Base-by-base conservation (phyloP, 108 stramenopile genomes). In the Pseudonitzschia multistriata region DNA sequence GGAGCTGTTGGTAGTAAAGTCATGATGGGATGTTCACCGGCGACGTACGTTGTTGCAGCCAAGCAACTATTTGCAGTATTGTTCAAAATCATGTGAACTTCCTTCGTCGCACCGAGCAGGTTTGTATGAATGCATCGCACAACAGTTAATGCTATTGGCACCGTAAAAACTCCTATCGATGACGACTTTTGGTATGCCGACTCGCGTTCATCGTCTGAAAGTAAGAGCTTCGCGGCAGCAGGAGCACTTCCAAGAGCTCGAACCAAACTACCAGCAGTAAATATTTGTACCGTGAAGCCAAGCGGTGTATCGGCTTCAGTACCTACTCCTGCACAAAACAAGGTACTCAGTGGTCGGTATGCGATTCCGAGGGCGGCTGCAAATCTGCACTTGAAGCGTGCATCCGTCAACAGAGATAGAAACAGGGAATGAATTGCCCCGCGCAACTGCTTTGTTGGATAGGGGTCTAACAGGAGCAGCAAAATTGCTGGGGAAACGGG, bases 271-370 rank as follows among this genome's bases (percentile, higher is more conserved):
- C 88, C 90, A 14, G 90, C 90, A 4, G 94, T 96, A 68, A 96
- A 93, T 54, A 96, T 83, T 79, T 96, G 94, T 22, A 95, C 94
- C 13, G 89, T 91, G 76, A 95, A 95, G 71, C 86, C 84, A 31
- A 95, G 67, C 30, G 87, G 83, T 35, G 94, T 88, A 66, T 95
- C 94, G 3, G 87, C 76, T 60, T 95, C 94, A 7, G 94, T 92
- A 17, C 94, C 94, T 25, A 95, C 89, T 2, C 94, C 91, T 17
- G 94, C 94, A 72, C 91, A 92, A 72, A 91, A 95, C 35, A 92
- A 52, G 8, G 90, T 91, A 10, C 88, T 84, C 42, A 91, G 77
- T 1, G 91, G 88, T 37, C 91, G 85, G 63, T 93, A 91, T 13
- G 85, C 86, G n/a, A 95, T 83, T n/a, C 91, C 94, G 42, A 92